These are phyloP conservation scores for Claviceps sp. DNA, from an alignment of 2,329 filamentous ascomycete species.

Conservation along the genomic window DNA sequence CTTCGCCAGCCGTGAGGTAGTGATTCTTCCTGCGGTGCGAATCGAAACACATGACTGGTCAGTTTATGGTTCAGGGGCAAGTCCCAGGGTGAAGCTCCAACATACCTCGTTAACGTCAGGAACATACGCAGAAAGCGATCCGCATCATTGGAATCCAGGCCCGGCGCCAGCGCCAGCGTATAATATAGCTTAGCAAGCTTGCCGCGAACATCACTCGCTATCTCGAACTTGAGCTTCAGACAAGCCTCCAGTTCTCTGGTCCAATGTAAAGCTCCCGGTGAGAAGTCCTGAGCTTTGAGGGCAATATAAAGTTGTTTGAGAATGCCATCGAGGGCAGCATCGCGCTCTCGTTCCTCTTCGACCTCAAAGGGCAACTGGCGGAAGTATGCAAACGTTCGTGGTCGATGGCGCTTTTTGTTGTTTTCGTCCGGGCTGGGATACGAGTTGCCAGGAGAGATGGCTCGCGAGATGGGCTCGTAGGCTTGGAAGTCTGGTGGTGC, in stretches of 20 bases:
- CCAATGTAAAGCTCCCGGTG: slow-evolving; percentile 89
- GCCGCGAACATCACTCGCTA: slow-evolving; percentile 69
- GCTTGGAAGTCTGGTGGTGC: slow-evolving; percentile 26
- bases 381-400: slow-evolving; percentile 88
- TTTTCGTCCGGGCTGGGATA: slow-evolving; percentile 36
- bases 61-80: not conserved
- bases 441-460: slow-evolving; percentile 66
- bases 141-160: slow-evolving; percentile 65
- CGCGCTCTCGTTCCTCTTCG: slow-evolving; percentile 66
- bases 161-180: slow-evolving; percentile 80
- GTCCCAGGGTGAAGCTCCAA: slow-evolving; percentile 6
- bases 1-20: slow-evolving; percentile 80
- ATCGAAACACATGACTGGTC: not conserved
- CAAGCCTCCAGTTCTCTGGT: slow-evolving; percentile 90
- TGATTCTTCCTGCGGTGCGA: slow-evolving; percentile 61
- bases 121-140: slow-evolving; percentile 97
- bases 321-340: slow-evolving; percentile 71
- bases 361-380: slow-evolving; percentile 77
- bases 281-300: slow-evolving; percentile 84
- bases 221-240: slow-evolving; percentile 95
- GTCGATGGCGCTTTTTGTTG: slow-evolving; percentile 56
- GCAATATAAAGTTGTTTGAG: slow-evolving; percentile 88
- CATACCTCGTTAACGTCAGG: slow-evolving; percentile 83
- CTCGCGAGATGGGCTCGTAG: slow-evolving; percentile 64
- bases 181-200: slow-evolving; percentile 87